These are phyloP conservation scores for Penicillium odoratum DNA, from an alignment of 495 filamentous ascomycete species.

Conservation along the genomic window DNA sequence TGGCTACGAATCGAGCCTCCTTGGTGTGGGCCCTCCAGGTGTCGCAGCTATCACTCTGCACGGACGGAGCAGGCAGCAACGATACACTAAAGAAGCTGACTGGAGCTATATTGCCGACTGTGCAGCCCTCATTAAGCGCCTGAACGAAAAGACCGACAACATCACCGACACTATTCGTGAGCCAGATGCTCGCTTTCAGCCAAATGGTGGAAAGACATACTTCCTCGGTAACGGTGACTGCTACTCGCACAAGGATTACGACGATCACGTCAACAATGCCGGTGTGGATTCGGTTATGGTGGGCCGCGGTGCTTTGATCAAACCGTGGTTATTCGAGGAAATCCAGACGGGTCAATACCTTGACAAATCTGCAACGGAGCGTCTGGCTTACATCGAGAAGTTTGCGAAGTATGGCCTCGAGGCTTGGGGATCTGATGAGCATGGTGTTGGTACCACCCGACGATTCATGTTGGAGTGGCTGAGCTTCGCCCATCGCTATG, in stretches of 20 bases:
- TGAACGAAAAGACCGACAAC: conserved; percentile 63
- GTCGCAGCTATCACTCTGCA: conserved; percentile 93
- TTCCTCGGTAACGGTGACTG: conserved; percentile 97
- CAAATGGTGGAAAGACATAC: conserved; percentile 67
- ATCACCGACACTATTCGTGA: conserved; percentile 74
- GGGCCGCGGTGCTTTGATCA: conserved; percentile 86
- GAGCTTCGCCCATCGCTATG: conserved; percentile 87
- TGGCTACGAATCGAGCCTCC: conserved; percentile 60
- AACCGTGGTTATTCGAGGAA: conserved; percentile 98
- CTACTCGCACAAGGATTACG: conserved; percentile 89
- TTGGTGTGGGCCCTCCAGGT: conserved; percentile 67
- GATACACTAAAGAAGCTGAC: conserved; percentile 85
- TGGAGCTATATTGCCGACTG: conserved; percentile 93
- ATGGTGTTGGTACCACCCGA: conserved; percentile 83
- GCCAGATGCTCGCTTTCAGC: conserved; percentile 64
- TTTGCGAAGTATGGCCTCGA: conserved; percentile 89
- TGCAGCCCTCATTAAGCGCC: conserved; percentile 75
- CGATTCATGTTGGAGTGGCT: conserved; percentile 94
- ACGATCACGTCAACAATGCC: conserved; percentile 69
- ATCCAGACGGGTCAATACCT: conserved; percentile 89
- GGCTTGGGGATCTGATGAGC: conserved; percentile 91
- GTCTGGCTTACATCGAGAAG: conserved; percentile 79
- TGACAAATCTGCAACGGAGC: conserved; percentile 88
- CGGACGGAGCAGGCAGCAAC: conserved; percentile 88
- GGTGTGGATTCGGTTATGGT: conserved; percentile 89